Percentiles rank a stretch among this genome's conserved stretches.
Conservation (phyloP, 306 rosid genomes). For the Quercus engelmannii region DNA sequence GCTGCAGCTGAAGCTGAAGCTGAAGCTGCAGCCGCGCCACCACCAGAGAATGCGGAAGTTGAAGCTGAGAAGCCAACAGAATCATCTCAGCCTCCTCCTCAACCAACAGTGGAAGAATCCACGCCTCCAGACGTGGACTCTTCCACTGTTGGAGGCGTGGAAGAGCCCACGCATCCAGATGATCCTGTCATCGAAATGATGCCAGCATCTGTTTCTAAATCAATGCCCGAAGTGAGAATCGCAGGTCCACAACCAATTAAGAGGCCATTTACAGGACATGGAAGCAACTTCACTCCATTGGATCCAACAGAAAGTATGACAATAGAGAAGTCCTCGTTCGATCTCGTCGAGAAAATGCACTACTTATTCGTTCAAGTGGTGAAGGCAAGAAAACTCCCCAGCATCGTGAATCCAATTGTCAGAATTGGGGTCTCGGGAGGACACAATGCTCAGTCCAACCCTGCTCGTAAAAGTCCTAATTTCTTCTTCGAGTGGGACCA, state of each 20-base stretch:
- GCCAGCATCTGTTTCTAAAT: slow-evolving; percentile 23
- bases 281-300: slow-evolving; percentile 23
- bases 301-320: slow-evolving; percentile 36
- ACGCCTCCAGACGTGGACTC: slow-evolving; percentile 2
- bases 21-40: background rate
- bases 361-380: slow-evolving; percentile 75
- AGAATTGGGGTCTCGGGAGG: slow-evolving; percentile 51
- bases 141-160: background rate
- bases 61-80: slow-evolving; percentile 6
- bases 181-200: slow-evolving; percentile 15
- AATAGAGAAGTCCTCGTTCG: slow-evolving; percentile 63
- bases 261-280: slow-evolving; percentile 21
- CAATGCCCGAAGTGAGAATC: slow-evolving; percentile 37
- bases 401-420: slow-evolving; percentile 49
- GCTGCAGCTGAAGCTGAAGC: background rate
- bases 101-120: background rate
- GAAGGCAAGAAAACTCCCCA: slow-evolving; percentile 62
- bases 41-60: background rate
- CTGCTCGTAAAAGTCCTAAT: slow-evolving; percentile 43
- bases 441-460: slow-evolving; percentile 42
- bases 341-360: slow-evolving; percentile 92
- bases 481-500: slow-evolving; percentile 77
- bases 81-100: background rate
- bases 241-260: slow-evolving; percentile 45
- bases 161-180: background rate